Base-by-base conservation (phyloP, 2,329 filamentous ascomycete genomes). In the Diaporthe sp. region DNA sequence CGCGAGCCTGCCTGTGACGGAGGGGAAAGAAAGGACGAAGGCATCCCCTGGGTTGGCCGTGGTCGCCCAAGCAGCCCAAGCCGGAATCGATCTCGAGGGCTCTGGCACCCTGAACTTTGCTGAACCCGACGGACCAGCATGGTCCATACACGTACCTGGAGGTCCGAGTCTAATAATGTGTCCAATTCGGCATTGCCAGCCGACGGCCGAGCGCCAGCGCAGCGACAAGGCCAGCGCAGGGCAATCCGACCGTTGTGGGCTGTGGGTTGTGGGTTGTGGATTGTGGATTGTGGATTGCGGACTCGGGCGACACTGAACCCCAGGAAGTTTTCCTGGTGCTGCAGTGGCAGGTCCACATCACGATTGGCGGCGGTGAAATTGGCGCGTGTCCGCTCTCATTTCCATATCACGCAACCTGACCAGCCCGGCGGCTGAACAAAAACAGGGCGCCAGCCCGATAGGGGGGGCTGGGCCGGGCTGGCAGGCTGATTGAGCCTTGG, bases 341-440 rank as follows among this genome's bases (percentile, higher is more conserved):
- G 58, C 37, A 8, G 13, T 9, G 22, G 28, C 15, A 37, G 17
- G 57, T 46, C 39, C 44, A 44, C 55, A 25, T 44, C 44, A 74
- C 65, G 74, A 76, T 76, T 76, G 73, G 75, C 44, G 44, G 73
- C 51, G 53, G 68, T 69, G 68, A 74, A 55, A 75, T 76, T 76
- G 73, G 28, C 69, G 9, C 37, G 61, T 75, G 73, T 65, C 75
- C 75, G 75, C 75, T 75, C 72, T 76, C 73, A 76, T 76, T 70
- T 75, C 73, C 69, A 73, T 75, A 57, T 73, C 73, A 73, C 73
- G 73, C 75, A 76, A 58, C 53, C 46, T 28, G 44, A 42, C 42
- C 51, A 34, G 12, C n/a, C 62, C 39, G 69, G 69, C 55, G 68
- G 58, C 58, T 74, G 39, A 53, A 74, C n/a, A 68, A 46, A 12